A percentile compares a stretch with the other conserved stretches of the same genome.
Evolutionary conservation across 805 yeast genomes (phyloP).

Genomic region (Brettanomyces bruxellensis): DNA sequence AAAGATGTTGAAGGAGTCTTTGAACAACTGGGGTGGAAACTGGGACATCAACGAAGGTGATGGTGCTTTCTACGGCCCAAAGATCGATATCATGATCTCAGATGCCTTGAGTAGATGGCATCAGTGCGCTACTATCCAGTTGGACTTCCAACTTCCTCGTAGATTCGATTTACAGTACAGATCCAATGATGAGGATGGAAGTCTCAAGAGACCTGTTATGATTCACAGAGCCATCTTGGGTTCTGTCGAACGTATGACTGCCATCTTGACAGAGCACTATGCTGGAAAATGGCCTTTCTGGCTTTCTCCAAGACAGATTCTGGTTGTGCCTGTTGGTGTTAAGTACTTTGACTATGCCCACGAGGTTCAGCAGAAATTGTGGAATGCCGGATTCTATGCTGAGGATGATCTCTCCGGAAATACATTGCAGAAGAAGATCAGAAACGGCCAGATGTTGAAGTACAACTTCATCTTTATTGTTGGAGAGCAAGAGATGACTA

Average conservation of each 20-base stretch:
- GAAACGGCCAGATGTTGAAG: constrained; percentile 90
- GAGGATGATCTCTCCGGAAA: constrained; percentile 92
- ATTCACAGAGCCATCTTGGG: constrained; percentile 98
- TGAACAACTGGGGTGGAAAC: constrained; percentile 75
- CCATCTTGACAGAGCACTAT: constrained; percentile 93
- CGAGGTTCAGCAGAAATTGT: constrained; percentile 59
- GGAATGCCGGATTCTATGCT: constrained; percentile 74
- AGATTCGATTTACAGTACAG: constrained; percentile 88
- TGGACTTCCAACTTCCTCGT: constrained; percentile 95
- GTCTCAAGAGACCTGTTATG: constrained; percentile 88
- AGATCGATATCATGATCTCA: constrained; percentile 91
- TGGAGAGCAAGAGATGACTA: constrained; percentile 86
- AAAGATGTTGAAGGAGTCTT: constrained; percentile 68
- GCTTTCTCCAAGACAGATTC: constrained; percentile 98
- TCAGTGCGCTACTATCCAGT: constrained; percentile 98
- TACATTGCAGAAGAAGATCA: constrained; percentile 96
- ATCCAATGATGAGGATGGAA: constrained; percentile 52
- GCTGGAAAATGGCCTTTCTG: constrained; percentile 99
- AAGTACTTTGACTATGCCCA: constrained; percentile 88
- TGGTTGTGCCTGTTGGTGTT: constrained; percentile 95
- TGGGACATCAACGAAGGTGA: constrained; percentile 97
- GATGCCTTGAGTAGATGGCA: constrained; percentile 96
- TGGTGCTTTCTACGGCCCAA: constrained; percentile 94
- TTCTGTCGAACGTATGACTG: constrained; percentile 98
- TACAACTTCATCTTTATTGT: constrained; percentile 95